A percentile compares a stretch with the other conserved stretches of the same genome.
phyloP scores from a whole-genome alignment of 139 green algal genomes.

The Asterochloris erici region DNA sequence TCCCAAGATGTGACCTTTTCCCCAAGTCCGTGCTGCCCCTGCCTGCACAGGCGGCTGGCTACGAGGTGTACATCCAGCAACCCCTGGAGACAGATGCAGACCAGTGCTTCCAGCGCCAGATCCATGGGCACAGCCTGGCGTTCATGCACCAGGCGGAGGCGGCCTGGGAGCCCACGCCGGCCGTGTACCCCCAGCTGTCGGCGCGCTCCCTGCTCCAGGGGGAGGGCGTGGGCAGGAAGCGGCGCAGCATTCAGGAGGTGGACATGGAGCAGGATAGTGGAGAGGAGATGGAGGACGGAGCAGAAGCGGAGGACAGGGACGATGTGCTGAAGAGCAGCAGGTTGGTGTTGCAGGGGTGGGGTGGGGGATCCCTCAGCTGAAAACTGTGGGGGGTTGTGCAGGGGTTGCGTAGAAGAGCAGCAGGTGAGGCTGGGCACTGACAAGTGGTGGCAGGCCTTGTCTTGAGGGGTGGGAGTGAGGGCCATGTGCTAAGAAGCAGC shows the following conservation, averaged over 20 bases:
- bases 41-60: constrained; percentile 38
- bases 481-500: too few relatives aligned
- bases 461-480: too few relatives aligned
- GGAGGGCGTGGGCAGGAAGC: neutral
- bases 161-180: constrained; percentile 36
- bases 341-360: neutral
- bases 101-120: constrained; percentile 31
- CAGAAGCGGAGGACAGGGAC: constrained; percentile 2
- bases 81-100: constrained; percentile 32
- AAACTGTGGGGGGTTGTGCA: too few relatives aligned
- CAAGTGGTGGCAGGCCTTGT: too few relatives aligned
- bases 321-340: neutral
- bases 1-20: too few relatives aligned
- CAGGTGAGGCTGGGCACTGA: too few relatives aligned
- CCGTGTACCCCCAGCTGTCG: constrained; percentile 38
- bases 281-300: constrained; percentile 50
- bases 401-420: too few relatives aligned
- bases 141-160: constrained; percentile 26
- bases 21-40: too few relatives aligned
- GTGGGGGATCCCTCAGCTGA: too few relatives aligned
- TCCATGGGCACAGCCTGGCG: constrained; percentile 41
- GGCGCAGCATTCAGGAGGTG: neutral
- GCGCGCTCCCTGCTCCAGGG: neutral
- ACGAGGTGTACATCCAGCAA: constrained; percentile 56
- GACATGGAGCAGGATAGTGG: neutral